Percentiles rank a stretch among this genome's conserved stretches.
phyloP scores from a whole-genome alignment of 2,329 filamentous ascomycete species.

The Colletotrichum tropicicola region DNA sequence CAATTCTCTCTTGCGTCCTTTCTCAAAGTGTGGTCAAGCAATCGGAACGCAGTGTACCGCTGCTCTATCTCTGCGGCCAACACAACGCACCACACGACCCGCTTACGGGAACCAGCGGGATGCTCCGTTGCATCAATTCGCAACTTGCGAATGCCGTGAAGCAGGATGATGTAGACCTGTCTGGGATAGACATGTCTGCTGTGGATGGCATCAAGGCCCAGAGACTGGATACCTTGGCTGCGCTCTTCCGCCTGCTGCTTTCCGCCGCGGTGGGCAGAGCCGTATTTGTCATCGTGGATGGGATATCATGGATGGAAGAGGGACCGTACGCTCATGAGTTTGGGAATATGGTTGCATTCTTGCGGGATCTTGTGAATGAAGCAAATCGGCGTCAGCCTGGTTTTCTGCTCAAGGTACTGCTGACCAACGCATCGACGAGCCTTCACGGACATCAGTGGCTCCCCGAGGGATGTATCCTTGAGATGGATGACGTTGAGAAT shows the following conservation, averaged over 20 bases:
- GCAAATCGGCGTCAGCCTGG: background rate
- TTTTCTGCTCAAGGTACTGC: background rate
- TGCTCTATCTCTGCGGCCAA: slow-evolving; percentile 6
- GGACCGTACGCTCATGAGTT: background rate
- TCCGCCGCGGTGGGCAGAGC: background rate
- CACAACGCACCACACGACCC: background rate
- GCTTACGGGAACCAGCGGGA: background rate
- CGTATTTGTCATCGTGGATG: slow-evolving; percentile 2
- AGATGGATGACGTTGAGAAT: slow-evolving; percentile 15
- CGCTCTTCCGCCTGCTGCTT: background rate
- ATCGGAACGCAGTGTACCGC: background rate
- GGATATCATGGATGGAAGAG: background rate
- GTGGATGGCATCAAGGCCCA: slow-evolving; percentile 3
- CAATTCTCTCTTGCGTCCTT: slow-evolving; percentile 1
- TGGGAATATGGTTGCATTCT: background rate
- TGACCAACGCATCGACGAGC: slow-evolving; percentile 5
- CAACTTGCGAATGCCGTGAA: background rate
- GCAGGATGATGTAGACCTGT: background rate
- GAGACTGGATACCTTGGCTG: background rate
- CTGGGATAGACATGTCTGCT: background rate
- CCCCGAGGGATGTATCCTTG: background rate
- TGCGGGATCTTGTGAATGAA: background rate
- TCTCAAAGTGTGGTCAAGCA: background rate
- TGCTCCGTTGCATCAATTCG: background rate
- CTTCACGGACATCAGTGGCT: background rate